Evolutionary conservation across 1,139 yeast genomes (phyloP).

Genomic region (Geotrichum aggregatum): DNA sequence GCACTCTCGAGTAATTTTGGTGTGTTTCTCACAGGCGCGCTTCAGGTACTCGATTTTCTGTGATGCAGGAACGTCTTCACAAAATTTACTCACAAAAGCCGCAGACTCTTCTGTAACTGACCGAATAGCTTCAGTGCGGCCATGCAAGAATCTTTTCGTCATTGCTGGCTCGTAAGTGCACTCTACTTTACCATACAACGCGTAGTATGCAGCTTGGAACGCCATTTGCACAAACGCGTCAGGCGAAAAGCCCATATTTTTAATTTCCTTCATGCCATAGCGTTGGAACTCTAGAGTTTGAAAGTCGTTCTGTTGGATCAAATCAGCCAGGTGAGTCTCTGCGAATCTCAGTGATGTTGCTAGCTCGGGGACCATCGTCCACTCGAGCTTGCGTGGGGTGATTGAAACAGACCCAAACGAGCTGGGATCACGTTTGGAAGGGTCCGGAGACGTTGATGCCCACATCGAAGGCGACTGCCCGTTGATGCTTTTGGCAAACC

Average conservation of each 20-base stretch:
- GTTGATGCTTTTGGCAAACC: constrained; percentile 81
- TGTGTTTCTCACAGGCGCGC: constrained; percentile 68
- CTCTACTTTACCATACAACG: constrained; percentile 86
- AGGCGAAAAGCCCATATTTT: constrained; percentile 83
- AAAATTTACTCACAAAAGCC: constrained; percentile 76
- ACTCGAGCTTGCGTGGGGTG: constrained; percentile 81
- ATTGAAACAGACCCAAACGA: constrained; percentile 43
- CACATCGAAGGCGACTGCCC: constrained; percentile 77
- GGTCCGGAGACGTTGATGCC: constrained; percentile 51
- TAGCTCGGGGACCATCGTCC: constrained; percentile 77
- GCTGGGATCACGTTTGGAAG: constrained; percentile 43
- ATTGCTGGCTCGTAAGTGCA: constrained; percentile 95
- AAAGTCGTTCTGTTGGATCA: constrained; percentile 86
- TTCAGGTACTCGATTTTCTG: constrained; percentile 60
- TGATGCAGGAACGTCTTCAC: constrained; percentile 61
- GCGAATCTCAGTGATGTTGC: constrained; percentile 82
- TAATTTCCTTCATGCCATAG: constrained; percentile 75
- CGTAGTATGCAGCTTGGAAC: constrained; percentile 88
- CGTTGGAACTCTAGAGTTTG: constrained; percentile 69
- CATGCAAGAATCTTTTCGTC: constrained; percentile 84
- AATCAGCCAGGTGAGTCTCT: constrained; percentile 81
- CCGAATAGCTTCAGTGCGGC: constrained; percentile 88
- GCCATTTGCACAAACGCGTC: constrained; percentile 95
- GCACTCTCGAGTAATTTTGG: constrained; percentile 62
- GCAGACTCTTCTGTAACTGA: constrained; percentile 79